Percentiles rank a stretch among this genome's conserved stretches.
Conservation (phyloP, 1,284 basidiomycete genomes). For the Phellopilus nigrolimitatus region DNA sequence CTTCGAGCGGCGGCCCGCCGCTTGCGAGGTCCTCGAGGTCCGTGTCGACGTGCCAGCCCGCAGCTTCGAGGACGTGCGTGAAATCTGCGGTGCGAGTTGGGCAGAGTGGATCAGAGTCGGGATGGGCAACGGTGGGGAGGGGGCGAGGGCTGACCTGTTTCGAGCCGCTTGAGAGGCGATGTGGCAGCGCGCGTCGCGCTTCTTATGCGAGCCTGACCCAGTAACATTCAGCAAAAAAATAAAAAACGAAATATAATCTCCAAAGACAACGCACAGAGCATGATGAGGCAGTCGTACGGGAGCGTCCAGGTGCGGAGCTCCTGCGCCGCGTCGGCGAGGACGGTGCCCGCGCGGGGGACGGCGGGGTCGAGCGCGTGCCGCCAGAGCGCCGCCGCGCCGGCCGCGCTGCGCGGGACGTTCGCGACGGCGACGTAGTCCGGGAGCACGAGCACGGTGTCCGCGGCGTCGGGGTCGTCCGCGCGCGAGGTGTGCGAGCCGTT, state of each 20-base stretch:
- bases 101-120: not conserved
- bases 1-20: conserved; percentile 52
- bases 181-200: conserved; percentile 83
- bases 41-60: conserved; percentile 73
- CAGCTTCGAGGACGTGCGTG: conserved; percentile 50
- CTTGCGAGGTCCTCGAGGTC: conserved; percentile 65
- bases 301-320: conserved; percentile 61
- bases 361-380: conserved; percentile 54
- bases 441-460: conserved; percentile 78
- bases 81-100: conserved; percentile 42
- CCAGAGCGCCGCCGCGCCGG: conserved; percentile 71
- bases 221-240: not conserved
- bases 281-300: conserved; percentile 70
- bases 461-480: conserved; percentile 45
- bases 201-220: conserved; percentile 80
- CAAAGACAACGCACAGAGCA: conserved; percentile 69
- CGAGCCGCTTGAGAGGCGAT: conserved; percentile 82
- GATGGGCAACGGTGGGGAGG: conserved; percentile 10
- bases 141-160: conserved; percentile 49
- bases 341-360: conserved; percentile 40
- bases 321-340: conserved; percentile 41
- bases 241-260: not conserved
- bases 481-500: conserved; percentile 76
- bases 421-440: conserved; percentile 85
- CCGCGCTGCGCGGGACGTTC: conserved; percentile 56